Percentiles rank a stretch among this genome's conserved stretches.
phyloP scores from a whole-genome alignment of 2,329 filamentous ascomycete genomes.

The Fusarium sp. region DNA sequence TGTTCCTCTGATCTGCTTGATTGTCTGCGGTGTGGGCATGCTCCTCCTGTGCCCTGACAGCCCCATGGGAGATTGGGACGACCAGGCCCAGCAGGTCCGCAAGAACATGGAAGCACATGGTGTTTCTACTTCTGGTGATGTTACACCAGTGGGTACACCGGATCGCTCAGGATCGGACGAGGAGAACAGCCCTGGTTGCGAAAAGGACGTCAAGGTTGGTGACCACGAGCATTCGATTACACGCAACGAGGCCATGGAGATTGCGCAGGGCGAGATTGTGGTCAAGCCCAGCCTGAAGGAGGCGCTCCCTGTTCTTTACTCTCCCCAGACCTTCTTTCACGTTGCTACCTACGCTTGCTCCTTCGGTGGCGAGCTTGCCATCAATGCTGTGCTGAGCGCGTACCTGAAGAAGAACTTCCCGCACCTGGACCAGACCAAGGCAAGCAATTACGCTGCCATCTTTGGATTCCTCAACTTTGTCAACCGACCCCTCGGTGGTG shows the following conservation, averaged over 20 bases:
- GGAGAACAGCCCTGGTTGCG: constrained; percentile 50
- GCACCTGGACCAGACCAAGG: constrained; percentile 64
- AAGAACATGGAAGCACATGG: constrained; percentile 63
- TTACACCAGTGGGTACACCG: constrained; percentile 61
- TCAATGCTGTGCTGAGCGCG: constrained; percentile 69
- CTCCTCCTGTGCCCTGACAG: constrained; percentile 83
- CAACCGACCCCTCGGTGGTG: constrained; percentile 74
- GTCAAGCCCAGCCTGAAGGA: constrained; percentile 68
- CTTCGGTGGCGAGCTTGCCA: constrained; percentile 72
- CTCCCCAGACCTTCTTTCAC: constrained; percentile 67
- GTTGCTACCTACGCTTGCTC: constrained; percentile 71
- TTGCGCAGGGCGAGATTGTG: constrained; percentile 64
- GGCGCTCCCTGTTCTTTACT: constrained; percentile 58
- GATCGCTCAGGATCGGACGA: constrained; percentile 52
- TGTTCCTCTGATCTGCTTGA: constrained; percentile 83
- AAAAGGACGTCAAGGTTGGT: constrained; percentile 50
- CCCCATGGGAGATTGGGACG: constrained; percentile 83
- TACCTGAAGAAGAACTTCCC: constrained; percentile 73
- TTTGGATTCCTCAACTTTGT: constrained; percentile 80
- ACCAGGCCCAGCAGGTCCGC: constrained; percentile 71
- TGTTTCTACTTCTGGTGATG: constrained; percentile 55
- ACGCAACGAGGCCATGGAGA: constrained; percentile 64
- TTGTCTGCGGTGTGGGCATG: constrained; percentile 74
- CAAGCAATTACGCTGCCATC: constrained; percentile 75
- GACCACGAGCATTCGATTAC: constrained; percentile 62